These are phyloP conservation scores for Fagus crenata DNA, from an alignment of 306 rosid genomes.

Conservation along the genomic window DNA sequence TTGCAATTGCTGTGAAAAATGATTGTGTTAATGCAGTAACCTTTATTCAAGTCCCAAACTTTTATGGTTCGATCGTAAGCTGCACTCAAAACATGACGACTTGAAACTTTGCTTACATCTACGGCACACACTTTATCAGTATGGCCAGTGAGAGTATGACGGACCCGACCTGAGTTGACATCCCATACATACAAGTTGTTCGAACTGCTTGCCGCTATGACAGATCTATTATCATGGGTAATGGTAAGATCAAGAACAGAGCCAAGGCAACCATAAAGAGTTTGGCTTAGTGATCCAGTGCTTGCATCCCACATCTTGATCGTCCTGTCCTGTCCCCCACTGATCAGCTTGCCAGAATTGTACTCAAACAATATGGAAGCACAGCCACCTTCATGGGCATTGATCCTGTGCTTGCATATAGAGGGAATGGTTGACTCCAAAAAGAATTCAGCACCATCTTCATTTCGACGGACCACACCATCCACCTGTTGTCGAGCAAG, in stretches of 20 bases:
- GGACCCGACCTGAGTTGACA: constrained; percentile 73
- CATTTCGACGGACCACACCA: constrained; percentile 92
- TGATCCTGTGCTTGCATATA: constrained; percentile 58
- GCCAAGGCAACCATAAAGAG: constrained; percentile 85
- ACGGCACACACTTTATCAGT: constrained; percentile 94
- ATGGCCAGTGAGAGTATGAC: constrained; percentile 90
- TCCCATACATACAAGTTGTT: constrained; percentile 92
- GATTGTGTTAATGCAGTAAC: constrained; percentile 90
- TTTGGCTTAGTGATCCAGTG: constrained; percentile 62
- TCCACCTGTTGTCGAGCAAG: constrained; percentile 95
- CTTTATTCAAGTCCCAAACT: constrained; percentile 92
- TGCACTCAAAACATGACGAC: constrained; percentile 85
- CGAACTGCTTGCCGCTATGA: constrained; percentile 98
- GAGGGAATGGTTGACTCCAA: constrained; percentile 74
- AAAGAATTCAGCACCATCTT: constrained; percentile 95
- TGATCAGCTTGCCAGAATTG: constrained; percentile 74
- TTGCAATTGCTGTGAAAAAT: constrained; percentile 83
- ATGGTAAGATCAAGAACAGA: constrained; percentile 84
- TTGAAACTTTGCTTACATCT: constrained; percentile 85
- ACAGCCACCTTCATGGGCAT: constrained; percentile 95
- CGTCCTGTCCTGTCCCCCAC: constrained; percentile 90
- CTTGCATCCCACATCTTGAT: constrained; percentile 90
- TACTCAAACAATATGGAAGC: constrained; percentile 76
- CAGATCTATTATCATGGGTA: constrained; percentile 81
- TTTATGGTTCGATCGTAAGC: constrained; percentile 95